A percentile compares a stretch with the other conserved stretches of the same genome.
Conservation (phyloP, 202 grass and related monocot species). For the Eragrostis tef region DNA sequence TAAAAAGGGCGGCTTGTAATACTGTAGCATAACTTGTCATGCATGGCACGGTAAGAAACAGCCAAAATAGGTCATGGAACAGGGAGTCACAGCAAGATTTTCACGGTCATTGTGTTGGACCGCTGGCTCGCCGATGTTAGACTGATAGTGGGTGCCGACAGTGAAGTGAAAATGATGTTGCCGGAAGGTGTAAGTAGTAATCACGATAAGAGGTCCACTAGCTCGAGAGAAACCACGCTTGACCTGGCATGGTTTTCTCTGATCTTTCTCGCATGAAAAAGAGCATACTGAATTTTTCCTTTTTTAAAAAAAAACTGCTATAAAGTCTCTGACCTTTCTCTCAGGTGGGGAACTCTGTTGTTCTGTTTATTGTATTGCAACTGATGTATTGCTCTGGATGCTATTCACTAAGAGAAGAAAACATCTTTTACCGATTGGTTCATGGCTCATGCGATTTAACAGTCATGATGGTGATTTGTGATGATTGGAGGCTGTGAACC, state of each 20-base stretch:
- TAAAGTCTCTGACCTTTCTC: neutral
- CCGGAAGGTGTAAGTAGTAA: neutral
- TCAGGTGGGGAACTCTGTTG: neutral
- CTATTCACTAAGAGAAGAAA: neutral
- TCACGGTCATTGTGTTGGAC: neutral
- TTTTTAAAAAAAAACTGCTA: neutral
- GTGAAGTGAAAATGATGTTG: constrained; percentile 28
- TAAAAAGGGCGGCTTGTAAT: neutral
- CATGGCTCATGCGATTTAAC: neutral
- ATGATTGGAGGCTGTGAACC: constrained; percentile 28
- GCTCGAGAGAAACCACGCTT: neutral
- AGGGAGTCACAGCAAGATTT: neutral
- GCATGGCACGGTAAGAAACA: neutral
- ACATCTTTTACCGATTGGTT: neutral
- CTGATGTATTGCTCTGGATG: neutral
- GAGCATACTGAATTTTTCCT: neutral
- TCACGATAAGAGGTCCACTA: neutral
- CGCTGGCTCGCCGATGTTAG: neutral
- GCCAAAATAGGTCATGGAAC: neutral
- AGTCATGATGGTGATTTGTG: constrained; percentile 31
- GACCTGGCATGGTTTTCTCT: constrained; percentile 5
- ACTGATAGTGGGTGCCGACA: neutral
- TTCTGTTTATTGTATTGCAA: neutral
- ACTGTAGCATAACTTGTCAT: neutral
- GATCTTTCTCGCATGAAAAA: constrained; percentile 19